Evolutionary conservation across 495 filamentous ascomycete species (phyloP).

Genomic region (Thozetella sp.): DNA sequence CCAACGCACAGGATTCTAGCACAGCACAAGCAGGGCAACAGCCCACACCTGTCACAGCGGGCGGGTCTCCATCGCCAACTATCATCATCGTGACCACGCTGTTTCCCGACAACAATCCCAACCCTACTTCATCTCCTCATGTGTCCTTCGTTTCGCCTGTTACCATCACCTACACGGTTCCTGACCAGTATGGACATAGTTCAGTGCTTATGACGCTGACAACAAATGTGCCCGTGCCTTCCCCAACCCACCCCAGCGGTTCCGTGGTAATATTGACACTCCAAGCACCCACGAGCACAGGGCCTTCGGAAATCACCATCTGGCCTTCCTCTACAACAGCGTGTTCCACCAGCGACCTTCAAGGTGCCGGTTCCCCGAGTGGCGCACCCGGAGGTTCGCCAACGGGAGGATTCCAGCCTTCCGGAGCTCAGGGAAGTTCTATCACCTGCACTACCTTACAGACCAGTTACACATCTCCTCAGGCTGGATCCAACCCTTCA

Average conservation of each 20-base stretch:
- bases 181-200: slow-evolving; percentile 14
- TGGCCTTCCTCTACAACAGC: slow-evolving; percentile 9
- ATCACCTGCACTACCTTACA: slow-evolving; percentile 13
- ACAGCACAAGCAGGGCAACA: too few species aligned
- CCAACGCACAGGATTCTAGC: too few species aligned
- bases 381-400: neutral
- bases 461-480: slow-evolving; percentile 9
- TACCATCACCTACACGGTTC: slow-evolving; percentile 16
- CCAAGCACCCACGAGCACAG: slow-evolving; percentile 7
- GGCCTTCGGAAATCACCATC: slow-evolving; percentile 14
- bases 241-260: neutral
- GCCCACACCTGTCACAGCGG: too few species aligned
- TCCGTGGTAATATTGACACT: slow-evolving; percentile 7
- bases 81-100: slow-evolving; percentile 6
- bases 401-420: neutral
- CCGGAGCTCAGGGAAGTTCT: neutral
- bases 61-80: neutral
- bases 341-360: neutral
- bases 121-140: neutral
- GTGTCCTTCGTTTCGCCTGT: slow-evolving; percentile 7
- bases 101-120: slow-evolving; percentile 6
- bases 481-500: neutral
- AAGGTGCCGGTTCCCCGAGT: neutral
- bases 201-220: slow-evolving; percentile 16
- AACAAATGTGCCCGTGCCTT: slow-evolving; percentile 8